Base-by-base conservation (phyloP, 1,284 basidiomycete species). In the Leccinum fallax region DNA sequence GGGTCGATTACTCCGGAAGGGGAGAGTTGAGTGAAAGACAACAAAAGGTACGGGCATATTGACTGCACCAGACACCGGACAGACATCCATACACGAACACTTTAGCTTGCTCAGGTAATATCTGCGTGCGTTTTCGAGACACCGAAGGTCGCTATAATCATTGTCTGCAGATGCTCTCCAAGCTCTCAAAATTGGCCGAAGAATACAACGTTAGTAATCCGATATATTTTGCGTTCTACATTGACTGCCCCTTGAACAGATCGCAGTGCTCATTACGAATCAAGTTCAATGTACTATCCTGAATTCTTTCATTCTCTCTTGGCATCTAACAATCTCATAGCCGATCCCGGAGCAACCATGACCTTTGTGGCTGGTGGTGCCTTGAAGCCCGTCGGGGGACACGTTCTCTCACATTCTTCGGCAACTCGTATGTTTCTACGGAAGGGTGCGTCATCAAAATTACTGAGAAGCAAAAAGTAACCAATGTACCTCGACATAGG, bases 21-120 rank as follows among this genome's bases (percentile, higher is more conserved):
- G 95, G 95, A 32, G 95, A 97, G 75, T 78, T 97, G 26, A 94
- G 93, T 61, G 95, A 97, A 78, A 82, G 95, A 54, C 95, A 97
- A 71, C 94, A 96, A 74, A 93, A 95, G 81, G 93, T 87, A 66
- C 51, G 63, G 21, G 16, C 36, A 57, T 43, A 28, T 6, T 55
- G 46, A 48, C 46, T 9, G 9, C 11, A 4, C 26, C 3, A 24
- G 43, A 60, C 57, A 58, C 21, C 19, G 46, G 21, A 48, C 26
- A 19, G 32, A 60, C 26, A 52, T 48, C 9, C 24, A 65, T 36
- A 30, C 24, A 36, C 32, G 54, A 40, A 30, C 49, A 58, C 40
- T 9, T 60, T 49, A 90, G 88, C 82, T 91, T 52, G 89, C 83
- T 19, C 88, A 90, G 79, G 88, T 87, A 68, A 57, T 58, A 30